Evolutionary conservation across 257 asterid genomes (phyloP).

Genomic region (Buddleja alternifolia): DNA sequence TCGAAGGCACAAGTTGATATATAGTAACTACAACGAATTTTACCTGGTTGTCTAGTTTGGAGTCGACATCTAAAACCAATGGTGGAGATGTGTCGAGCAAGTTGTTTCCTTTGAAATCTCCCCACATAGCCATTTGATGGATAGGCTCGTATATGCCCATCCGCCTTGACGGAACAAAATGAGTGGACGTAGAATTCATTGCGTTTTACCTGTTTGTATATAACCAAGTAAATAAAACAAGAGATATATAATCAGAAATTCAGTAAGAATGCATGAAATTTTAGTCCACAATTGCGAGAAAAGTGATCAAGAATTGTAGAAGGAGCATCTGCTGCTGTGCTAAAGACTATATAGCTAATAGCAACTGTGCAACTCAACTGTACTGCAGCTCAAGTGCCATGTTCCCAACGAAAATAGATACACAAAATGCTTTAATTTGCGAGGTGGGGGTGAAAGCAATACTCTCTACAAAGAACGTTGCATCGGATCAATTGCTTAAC

Average conservation of each 20-base stretch:
- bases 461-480: slow-evolving; percentile 16
- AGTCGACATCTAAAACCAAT: slow-evolving; percentile 51
- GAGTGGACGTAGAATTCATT: slow-evolving; percentile 75
- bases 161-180: slow-evolving; percentile 72
- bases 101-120: slow-evolving; percentile 60
- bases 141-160: slow-evolving; percentile 80
- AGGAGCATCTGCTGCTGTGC: no score
- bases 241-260: not conserved
- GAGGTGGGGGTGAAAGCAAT: slow-evolving; percentile 17
- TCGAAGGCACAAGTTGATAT: not conserved
- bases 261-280: not conserved
- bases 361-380: no score
- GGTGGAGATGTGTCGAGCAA: slow-evolving; percentile 50
- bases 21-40: not conserved
- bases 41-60: slow-evolving; percentile 68
- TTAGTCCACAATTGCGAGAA: not conserved
- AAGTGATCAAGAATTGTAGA: not conserved
- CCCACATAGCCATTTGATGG: slow-evolving; percentile 79
- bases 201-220: slow-evolving; percentile 28
- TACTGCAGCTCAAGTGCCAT: not conserved
- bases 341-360: no score
- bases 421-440: slow-evolving; percentile 18
- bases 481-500: not conserved
- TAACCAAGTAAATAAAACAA: slow-evolving; percentile 5
- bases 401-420: slow-evolving; percentile 8